phyloP scores from a whole-genome alignment of 257 asterid genomes.

The Solanum pinnatisectum region DNA sequence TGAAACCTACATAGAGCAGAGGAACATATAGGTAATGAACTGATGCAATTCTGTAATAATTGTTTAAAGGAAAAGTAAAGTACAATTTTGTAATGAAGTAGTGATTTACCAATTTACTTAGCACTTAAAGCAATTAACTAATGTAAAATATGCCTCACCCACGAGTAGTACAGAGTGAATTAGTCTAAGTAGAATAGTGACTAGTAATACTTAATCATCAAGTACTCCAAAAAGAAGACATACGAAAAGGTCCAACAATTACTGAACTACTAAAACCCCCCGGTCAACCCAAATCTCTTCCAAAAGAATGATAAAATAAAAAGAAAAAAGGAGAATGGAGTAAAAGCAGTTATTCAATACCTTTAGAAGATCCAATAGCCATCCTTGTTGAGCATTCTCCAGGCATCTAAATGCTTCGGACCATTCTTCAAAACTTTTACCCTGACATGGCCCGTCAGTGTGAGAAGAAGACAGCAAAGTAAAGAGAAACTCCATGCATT shows the following conservation, averaged over 20 bases:
- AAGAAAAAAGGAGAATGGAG: not conserved
- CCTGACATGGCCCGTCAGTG: constrained; percentile 18
- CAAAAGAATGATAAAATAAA: not conserved
- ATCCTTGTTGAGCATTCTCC: constrained; percentile 59
- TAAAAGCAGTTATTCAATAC: constrained; percentile 23
- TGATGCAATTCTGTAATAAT: not conserved
- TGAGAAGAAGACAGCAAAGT: constrained; percentile 36
- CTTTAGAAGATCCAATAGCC: constrained; percentile 69
- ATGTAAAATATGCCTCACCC: not conserved
- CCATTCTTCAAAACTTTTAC: constrained; percentile 49
- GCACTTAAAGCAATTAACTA: not conserved
- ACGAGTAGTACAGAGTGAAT: not conserved
- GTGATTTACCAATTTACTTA: not conserved
- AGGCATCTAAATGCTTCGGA: constrained; percentile 71
- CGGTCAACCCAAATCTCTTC: not conserved
- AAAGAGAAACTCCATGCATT: constrained; percentile 68
- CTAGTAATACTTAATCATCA: not conserved
- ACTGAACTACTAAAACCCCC: not conserved
- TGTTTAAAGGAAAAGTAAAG: not conserved
- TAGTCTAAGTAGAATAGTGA: not conserved
- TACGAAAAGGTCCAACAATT: not conserved
- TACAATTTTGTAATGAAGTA: not conserved
- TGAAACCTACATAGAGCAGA: constrained; percentile 33
- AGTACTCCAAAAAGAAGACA: not conserved
- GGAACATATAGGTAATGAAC: not conserved